Conservation (phyloP, 768 basidiomycete genomes). For the Pleurotus eryngii region DNA sequence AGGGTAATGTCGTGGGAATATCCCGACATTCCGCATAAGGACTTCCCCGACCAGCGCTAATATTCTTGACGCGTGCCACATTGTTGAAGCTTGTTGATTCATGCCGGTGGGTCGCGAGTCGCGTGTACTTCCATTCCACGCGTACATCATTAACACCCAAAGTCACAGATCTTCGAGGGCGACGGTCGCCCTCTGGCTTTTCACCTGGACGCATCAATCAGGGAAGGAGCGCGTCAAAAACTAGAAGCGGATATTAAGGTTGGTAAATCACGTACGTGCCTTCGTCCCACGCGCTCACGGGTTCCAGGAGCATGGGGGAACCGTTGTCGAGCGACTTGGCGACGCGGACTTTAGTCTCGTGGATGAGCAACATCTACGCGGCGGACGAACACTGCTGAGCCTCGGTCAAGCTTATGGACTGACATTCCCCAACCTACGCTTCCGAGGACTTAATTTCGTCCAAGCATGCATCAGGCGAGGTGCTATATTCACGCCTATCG, state of each 20-base stretch:
- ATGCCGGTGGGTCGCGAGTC: too few relatives aligned
- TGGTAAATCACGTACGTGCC: constrained; percentile 3
- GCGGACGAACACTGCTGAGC: neutral
- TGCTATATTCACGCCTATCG: constrained; percentile 7
- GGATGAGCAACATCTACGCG: constrained; percentile 12
- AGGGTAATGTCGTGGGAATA: too few relatives aligned
- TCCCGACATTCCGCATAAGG: too few relatives aligned
- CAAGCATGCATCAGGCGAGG: constrained; percentile 13
- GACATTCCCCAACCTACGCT: constrained; percentile 10
- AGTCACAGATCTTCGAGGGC: constrained; percentile 4
- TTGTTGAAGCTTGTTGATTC: too few relatives aligned
- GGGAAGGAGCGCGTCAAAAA: constrained; percentile 11
- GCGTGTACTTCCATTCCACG: too few relatives aligned
- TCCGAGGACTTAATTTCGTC: constrained; percentile 19
- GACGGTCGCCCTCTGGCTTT: constrained; percentile 28
- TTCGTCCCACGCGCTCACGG: neutral
- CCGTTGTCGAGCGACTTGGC: constrained; percentile 8
- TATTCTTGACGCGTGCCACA: too few relatives aligned
- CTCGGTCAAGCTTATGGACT: constrained; percentile 17
- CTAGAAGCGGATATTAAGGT: constrained; percentile 33
- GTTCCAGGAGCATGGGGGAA: constrained; percentile 19
- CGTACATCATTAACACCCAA: too few relatives aligned
- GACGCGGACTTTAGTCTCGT: constrained; percentile 23
- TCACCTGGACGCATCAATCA: constrained; percentile 31
- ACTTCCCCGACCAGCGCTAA: too few relatives aligned